These are phyloP conservation scores for Colletotrichum sp. DNA, from an alignment of 2,329 filamentous ascomycete genomes.

Conservation along the genomic window DNA sequence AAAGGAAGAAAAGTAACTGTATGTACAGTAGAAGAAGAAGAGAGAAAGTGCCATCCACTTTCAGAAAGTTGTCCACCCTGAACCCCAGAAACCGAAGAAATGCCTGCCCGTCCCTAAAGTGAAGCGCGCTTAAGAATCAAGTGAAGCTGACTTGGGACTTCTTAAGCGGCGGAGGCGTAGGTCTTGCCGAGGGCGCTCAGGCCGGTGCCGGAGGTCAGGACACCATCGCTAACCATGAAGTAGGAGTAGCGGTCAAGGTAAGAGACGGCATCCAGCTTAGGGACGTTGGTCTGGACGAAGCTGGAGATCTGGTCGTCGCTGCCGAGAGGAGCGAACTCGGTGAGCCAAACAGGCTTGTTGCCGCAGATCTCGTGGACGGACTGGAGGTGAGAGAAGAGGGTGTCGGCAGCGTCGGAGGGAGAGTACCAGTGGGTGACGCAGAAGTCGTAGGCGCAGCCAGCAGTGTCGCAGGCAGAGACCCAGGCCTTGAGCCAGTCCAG, in stretches of 20 bases:
- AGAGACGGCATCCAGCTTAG: conserved; percentile 51
- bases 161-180: conserved; percentile 45
- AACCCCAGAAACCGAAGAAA: not conserved
- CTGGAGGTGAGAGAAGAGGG: conserved; percentile 61
- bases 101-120: not conserved
- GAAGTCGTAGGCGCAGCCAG: conserved; percentile 62
- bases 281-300: conserved; percentile 57
- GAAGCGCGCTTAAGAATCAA: not conserved
- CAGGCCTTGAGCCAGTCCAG: conserved; percentile 61
- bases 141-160: not conserved
- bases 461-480: conserved; percentile 52
- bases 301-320: conserved; percentile 44
- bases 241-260: conserved; percentile 64
- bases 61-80: not conserved
- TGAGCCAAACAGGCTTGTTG: conserved; percentile 64
- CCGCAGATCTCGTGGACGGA: conserved; percentile 50
- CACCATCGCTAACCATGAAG: conserved; percentile 55
- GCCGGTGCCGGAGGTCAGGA: conserved; percentile 43
- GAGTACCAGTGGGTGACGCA: conserved; percentile 71
- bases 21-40: conserved; percentile 42
- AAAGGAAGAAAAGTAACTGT: conserved; percentile 23
- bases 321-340: conserved; percentile 65
- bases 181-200: conserved; percentile 53
- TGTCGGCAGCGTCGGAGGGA: conserved; percentile 46
- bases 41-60: not conserved